Percentiles rank a stretch among this genome's conserved stretches.
phyloP scores from a whole-genome alignment of 75 land plant genomes.

The Sequoiadendron giganteum region DNA sequence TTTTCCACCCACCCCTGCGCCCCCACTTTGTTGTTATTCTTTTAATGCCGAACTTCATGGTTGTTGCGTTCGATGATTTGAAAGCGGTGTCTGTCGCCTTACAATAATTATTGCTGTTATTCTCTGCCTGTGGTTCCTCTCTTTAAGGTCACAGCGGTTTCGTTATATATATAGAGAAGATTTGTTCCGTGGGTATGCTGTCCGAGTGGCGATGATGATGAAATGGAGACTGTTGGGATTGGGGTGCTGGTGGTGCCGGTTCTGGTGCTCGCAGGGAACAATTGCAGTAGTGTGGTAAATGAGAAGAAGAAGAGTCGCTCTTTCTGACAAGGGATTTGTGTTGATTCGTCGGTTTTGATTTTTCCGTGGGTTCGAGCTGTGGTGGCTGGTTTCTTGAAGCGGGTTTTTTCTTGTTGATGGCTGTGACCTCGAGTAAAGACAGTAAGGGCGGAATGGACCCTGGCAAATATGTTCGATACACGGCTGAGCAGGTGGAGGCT shows the following conservation, averaged over 20 bases:
- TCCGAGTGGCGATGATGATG: not conserved
- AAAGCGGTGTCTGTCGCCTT: not conserved
- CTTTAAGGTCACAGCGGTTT: not conserved
- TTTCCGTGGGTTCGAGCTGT: not conserved
- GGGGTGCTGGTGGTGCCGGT: not conserved
- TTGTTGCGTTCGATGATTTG: slow-evolving; percentile 5
- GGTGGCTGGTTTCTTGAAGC: not conserved
- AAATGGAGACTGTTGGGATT: not conserved
- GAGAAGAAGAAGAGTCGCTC: not conserved
- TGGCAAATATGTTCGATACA: slow-evolving; percentile 83
- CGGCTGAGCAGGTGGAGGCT: slow-evolving; percentile 89
- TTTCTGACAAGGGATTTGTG: not conserved
- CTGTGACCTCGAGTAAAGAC: slow-evolving; percentile 46
- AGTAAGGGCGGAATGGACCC: slow-evolving; percentile 36
- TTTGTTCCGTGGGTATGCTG: not conserved
- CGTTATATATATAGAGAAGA: not conserved
- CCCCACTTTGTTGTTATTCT: not conserved
- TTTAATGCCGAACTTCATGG: not conserved
- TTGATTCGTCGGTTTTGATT: not conserved
- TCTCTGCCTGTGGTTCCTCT: not conserved
- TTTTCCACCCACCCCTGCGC: not conserved
- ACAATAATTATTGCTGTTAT: not conserved
- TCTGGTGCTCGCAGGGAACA: not conserved
- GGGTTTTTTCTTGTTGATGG: slow-evolving; percentile 25
- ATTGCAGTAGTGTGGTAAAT: not conserved